Conservation (phyloP, 768 basidiomycete genomes). For the Lactifluus volemus region DNA sequence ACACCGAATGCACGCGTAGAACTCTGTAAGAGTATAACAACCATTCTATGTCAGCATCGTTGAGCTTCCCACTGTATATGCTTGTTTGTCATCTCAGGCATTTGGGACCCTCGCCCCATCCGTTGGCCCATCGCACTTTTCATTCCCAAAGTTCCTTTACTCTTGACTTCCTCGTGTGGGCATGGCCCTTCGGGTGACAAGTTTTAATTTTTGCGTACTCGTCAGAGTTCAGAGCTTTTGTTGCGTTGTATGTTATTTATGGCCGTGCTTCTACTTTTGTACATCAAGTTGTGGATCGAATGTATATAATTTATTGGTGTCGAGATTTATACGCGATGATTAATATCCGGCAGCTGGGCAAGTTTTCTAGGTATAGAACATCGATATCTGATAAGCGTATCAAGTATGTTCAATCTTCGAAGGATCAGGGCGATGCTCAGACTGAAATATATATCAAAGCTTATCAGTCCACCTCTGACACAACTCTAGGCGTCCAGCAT, state of each 20-base stretch:
- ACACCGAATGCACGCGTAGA: neutral
- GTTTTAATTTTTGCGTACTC: neutral
- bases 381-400: too few species aligned
- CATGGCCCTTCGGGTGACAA: neutral
- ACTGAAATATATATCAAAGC: too few species aligned
- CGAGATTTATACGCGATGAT: too few species aligned
- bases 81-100: neutral
- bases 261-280: neutral
- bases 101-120: neutral
- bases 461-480: too few species aligned
- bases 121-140: neutral
- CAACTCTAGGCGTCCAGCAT: too few species aligned
- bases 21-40: neutral
- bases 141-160: neutral
- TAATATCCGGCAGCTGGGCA: too few species aligned
- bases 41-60: neutral
- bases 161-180: neutral
- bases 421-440: too few species aligned
- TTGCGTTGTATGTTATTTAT: slow-evolving; percentile 1
- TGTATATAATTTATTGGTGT: neutral
- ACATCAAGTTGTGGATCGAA: neutral
- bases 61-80: neutral
- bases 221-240: neutral
- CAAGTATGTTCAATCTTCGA: too few species aligned
- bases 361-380: too few species aligned